These are phyloP conservation scores for Alternaria solani DNA, from an alignment of 2,329 filamentous ascomycete species.

Conservation along the genomic window DNA sequence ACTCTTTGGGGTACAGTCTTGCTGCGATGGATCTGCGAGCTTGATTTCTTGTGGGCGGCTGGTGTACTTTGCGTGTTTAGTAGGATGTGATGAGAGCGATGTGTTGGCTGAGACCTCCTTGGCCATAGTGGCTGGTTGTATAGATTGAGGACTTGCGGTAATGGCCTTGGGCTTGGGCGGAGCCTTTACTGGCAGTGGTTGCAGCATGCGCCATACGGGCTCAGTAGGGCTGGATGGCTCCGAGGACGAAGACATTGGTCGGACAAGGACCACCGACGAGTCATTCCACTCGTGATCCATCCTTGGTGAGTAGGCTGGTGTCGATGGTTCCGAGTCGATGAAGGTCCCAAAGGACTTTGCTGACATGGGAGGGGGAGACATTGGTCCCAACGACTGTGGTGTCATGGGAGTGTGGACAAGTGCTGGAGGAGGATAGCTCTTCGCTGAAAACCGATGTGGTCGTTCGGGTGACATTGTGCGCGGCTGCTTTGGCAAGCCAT, in stretches of 20 bases:
- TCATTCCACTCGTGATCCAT: conserved; percentile 37
- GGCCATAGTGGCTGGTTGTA: conserved; percentile 12
- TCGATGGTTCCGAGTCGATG: conserved; percentile 50
- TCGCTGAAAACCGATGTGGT: conserved; percentile 41
- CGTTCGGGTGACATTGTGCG: conserved; percentile 36
- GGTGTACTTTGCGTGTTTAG: conserved; percentile 14
- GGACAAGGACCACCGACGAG: conserved; percentile 40
- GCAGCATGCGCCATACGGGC: conserved; percentile 46
- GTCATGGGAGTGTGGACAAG: conserved; percentile 27
- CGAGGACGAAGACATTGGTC: conserved; percentile 40
- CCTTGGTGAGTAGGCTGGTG: conserved; percentile 47
- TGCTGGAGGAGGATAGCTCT: conserved; percentile 26
- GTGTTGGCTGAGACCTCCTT: conserved; percentile 15
- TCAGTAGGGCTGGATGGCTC: conserved; percentile 38
- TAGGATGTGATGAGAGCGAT: conserved; percentile 26
- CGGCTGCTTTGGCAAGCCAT: conserved; percentile 46
- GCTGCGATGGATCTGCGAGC: conserved; percentile 19
- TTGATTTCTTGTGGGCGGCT: conserved; percentile 13
- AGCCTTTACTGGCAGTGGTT: conserved; percentile 27
- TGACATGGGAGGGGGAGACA: conserved; percentile 47
- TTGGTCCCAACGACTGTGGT: conserved; percentile 34
- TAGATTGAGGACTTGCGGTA: conserved; percentile 7
- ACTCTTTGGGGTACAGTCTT: conserved; percentile 23
- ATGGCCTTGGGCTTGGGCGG: conserved; percentile 13
- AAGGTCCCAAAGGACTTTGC: conserved; percentile 47